Conservation (phyloP, 1,284 basidiomycete genomes). For the Naganishia albida region DNA sequence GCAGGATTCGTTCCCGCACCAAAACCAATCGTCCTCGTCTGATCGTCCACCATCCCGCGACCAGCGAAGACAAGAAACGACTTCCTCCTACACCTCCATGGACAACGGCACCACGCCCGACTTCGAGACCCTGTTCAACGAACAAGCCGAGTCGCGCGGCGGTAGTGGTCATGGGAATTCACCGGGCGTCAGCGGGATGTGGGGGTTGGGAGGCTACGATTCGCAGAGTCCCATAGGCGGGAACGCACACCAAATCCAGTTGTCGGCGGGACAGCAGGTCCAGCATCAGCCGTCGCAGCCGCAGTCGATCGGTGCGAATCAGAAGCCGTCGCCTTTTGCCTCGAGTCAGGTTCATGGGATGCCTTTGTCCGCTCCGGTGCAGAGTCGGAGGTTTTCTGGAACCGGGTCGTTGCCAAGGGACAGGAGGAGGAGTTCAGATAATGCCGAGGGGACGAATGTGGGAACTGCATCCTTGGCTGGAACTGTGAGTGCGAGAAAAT, state of each 20-base stretch:
- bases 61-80: conserved; percentile 22
- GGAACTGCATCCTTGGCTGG: no score
- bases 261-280: not conserved
- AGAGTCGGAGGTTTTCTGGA: conserved; percentile 15
- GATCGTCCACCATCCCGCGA: not conserved
- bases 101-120: conserved; percentile 17
- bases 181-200: not conserved
- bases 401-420: conserved; percentile 13
- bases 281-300: not conserved
- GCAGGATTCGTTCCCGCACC: not conserved
- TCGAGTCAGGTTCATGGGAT: not conserved
- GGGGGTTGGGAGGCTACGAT: conserved; percentile 9
- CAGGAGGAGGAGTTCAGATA: conserved; percentile 20
- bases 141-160: conserved; percentile 16
- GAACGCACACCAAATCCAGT: not conserved
- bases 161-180: not conserved
- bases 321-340: not conserved
- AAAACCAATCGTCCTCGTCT: conserved; percentile 3
- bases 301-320: not conserved
- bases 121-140: conserved; percentile 21
- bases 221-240: conserved; percentile 5
- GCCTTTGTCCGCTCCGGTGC: conserved; percentile 9
- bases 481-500: no score
- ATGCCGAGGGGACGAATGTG: not conserved
- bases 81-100: conserved; percentile 27